Evolutionary conservation across 305 asterid genomes (phyloP).

Genomic region (Fraxinus xanthoxyloides): DNA sequence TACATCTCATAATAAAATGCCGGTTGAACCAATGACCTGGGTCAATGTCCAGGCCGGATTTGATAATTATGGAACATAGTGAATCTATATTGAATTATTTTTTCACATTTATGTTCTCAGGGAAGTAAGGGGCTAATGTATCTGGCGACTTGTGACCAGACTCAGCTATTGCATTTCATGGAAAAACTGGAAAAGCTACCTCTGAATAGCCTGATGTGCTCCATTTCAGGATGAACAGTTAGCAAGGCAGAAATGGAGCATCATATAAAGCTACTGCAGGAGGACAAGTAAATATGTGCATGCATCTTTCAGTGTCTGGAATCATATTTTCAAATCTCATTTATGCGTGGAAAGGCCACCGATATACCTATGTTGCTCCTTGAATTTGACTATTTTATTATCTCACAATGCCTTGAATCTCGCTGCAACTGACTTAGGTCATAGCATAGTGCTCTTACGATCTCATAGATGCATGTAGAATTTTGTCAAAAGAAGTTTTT

Average conservation of each 20-base stretch:
- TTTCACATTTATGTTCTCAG: slow-evolving; percentile 18
- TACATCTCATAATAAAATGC: background rate
- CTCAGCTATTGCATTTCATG: slow-evolving; percentile 53
- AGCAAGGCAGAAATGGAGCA: slow-evolving; percentile 72
- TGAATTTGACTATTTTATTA: slow-evolving; percentile 12
- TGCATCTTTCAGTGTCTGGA: slow-evolving; percentile 5
- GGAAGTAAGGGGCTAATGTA: slow-evolving; percentile 18
- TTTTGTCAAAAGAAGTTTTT: background rate
- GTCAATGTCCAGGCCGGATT: background rate
- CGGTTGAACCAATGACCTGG: background rate
- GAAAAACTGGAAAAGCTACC: slow-evolving; percentile 52
- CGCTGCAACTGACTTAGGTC: slow-evolving; percentile 7
- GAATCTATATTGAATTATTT: slow-evolving; percentile 8
- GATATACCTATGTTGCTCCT: background rate
- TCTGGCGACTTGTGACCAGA: slow-evolving; percentile 50
- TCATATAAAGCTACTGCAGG: slow-evolving; percentile 77
- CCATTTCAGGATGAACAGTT: slow-evolving; percentile 60
- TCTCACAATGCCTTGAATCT: slow-evolving; percentile 6
- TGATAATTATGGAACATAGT: background rate
- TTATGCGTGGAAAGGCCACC: slow-evolving; percentile 6
- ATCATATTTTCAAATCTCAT: slow-evolving; percentile 20
- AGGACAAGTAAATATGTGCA: slow-evolving; percentile 53
- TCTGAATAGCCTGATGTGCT: slow-evolving; percentile 36
- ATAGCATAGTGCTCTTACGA: background rate
- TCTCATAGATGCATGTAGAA: background rate